Evolutionary conservation across 805 yeast genomes (phyloP).

Genomic region (Saturnispora besseyi): DNA sequence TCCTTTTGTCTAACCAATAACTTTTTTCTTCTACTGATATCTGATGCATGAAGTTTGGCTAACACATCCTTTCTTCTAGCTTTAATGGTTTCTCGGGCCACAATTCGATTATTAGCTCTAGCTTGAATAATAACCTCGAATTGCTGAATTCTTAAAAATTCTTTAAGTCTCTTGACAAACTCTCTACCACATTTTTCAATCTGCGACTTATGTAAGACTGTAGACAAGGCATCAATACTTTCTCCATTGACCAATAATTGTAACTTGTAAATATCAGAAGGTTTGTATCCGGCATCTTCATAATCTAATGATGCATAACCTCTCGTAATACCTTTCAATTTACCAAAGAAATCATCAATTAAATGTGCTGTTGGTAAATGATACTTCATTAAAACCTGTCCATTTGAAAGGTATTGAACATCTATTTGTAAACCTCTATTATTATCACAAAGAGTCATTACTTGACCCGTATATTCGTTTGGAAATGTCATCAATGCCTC

Average conservation of each 20-base stretch:
- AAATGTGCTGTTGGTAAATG: conserved; percentile 79
- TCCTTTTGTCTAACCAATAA: conserved; percentile 82
- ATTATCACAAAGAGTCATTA: conserved; percentile 76
- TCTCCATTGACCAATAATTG: conserved; percentile 84
- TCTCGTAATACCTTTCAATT: conserved; percentile 75
- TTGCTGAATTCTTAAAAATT: conserved; percentile 69
- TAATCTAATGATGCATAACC: conserved; percentile 95
- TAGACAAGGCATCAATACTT: conserved; percentile 86
- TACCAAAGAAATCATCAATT: conserved; percentile 94
- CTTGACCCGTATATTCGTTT: conserved; percentile 77
- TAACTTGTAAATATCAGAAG: conserved; percentile 74
- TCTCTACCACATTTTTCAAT: conserved; percentile 65
- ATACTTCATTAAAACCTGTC: conserved; percentile 75
- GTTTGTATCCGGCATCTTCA: conserved; percentile 82
- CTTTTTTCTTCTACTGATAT: conserved; percentile 82
- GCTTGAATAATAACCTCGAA: conserved; percentile 94
- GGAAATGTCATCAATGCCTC: conserved; percentile 88
- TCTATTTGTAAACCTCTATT: conserved; percentile 80
- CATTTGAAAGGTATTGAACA: conserved; percentile 63
- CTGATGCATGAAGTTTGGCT: conserved; percentile 89
- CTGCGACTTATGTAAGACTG: conserved; percentile 78
- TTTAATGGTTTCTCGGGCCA: conserved; percentile 88
- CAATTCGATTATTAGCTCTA: conserved; percentile 62
- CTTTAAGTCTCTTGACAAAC: conserved; percentile 76
- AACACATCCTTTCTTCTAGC: conserved; percentile 94